Conservation (phyloP, 768 basidiomycete species). For the Chiua virens region DNA sequence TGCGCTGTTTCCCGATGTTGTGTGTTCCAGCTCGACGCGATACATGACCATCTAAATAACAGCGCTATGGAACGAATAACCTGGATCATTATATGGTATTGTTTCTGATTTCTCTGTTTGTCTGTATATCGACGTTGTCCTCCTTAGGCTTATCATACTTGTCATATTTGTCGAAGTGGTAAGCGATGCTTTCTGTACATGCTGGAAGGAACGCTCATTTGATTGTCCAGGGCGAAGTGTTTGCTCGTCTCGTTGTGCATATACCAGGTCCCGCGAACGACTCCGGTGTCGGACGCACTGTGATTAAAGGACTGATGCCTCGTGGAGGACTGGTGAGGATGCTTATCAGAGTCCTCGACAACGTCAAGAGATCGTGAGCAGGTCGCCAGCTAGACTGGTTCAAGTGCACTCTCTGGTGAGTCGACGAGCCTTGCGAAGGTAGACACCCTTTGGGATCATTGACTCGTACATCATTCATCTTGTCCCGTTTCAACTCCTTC, state of each 20-base stretch:
- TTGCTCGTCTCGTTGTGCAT: constrained; percentile 75
- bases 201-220: neutral
- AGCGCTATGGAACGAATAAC: constrained; percentile 90
- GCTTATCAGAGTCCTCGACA: constrained; percentile 17
- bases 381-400: neutral
- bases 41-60: constrained; percentile 91
- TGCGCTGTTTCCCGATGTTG: neutral
- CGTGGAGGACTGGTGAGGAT: constrained; percentile 25
- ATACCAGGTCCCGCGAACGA: neutral
- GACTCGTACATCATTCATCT: neutral
- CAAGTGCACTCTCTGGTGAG: neutral
- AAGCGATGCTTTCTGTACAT: constrained; percentile 23
- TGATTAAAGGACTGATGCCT: constrained; percentile 19
- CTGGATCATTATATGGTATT: constrained; percentile 67
- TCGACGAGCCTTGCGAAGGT: neutral
- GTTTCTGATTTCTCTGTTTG: constrained; percentile 42
- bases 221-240: constrained; percentile 65
- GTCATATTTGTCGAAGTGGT: constrained; percentile 89
- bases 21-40: constrained; percentile 71
- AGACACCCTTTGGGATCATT: neutral
- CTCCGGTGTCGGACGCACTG: neutral
- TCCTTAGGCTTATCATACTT: constrained; percentile 78
- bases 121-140: constrained; percentile 29
- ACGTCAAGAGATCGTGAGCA: constrained; percentile 8
- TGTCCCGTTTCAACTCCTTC: neutral